These are phyloP conservation scores for Candida orba DNA, from an alignment of 805 yeast species.

Conservation along the genomic window DNA sequence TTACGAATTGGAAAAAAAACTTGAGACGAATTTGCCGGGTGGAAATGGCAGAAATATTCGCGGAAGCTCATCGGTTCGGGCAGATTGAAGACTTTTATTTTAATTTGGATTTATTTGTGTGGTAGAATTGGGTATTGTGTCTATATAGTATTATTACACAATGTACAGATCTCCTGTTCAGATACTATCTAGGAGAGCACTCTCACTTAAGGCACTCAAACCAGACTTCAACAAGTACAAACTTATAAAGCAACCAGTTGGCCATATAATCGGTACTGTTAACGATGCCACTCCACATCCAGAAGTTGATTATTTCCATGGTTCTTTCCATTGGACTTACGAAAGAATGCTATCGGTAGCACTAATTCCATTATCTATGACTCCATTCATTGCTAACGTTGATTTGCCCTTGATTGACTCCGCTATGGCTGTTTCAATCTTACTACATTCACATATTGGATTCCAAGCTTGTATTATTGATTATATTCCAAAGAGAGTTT, in stretches of 20 bases:
- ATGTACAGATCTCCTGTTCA: neutral
- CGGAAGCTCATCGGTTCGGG: constrained; percentile 2
- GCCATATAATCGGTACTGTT: constrained; percentile 61
- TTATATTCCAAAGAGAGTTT: constrained; percentile 70
- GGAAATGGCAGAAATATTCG: constrained; percentile 1
- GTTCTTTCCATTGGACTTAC: constrained; percentile 69
- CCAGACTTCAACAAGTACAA: constrained; percentile 30
- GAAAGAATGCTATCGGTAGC: constrained; percentile 57
- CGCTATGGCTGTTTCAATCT: constrained; percentile 43
- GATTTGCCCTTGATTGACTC: constrained; percentile 53
- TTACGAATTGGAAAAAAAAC: constrained; percentile 15
- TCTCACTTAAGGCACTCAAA: constrained; percentile 12
- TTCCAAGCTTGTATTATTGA: constrained; percentile 73
- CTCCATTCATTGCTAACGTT: constrained; percentile 48
- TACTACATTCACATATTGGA: constrained; percentile 64
- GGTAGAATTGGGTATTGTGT: neutral
- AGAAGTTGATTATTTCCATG: constrained; percentile 46
- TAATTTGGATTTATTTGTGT: neutral
- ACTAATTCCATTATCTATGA: constrained; percentile 53
- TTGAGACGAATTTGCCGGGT: neutral
- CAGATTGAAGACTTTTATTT: neutral
- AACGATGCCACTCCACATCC: constrained; percentile 68
- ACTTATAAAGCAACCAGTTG: constrained; percentile 64
- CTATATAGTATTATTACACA: too few species aligned
- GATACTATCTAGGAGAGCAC: constrained; percentile 1